A percentile compares a stretch with the other conserved stretches of the same genome.
phyloP scores from a whole-genome alignment of 2,329 filamentous ascomycete species.

The Annulohypoxylon truncatum region DNA sequence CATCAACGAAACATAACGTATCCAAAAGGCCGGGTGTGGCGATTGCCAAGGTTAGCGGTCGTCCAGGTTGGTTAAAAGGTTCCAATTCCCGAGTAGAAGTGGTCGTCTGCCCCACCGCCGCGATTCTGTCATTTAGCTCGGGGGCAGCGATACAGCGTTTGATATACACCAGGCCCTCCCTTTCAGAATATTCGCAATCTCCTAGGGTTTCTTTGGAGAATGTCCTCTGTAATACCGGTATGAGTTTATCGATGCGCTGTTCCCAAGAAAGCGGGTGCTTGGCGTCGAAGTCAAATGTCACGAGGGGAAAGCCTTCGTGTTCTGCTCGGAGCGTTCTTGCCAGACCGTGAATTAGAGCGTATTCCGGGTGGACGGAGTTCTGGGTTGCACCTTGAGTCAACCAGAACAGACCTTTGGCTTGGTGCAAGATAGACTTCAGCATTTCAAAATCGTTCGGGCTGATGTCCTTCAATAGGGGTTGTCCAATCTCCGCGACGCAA shows the following conservation, averaged over 20 bases:
- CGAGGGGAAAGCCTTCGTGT: slow-evolving; percentile 10
- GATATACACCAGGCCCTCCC: slow-evolving; percentile 6
- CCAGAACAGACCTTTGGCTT: slow-evolving; percentile 10
- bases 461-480: slow-evolving; percentile 8
- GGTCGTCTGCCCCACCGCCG: neutral
- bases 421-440: slow-evolving; percentile 6
- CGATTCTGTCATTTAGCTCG: slow-evolving; percentile 5
- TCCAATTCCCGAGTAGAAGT: slow-evolving; percentile 1
- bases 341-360: slow-evolving; percentile 8
- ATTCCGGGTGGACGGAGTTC: slow-evolving; percentile 2
- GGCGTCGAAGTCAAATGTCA: slow-evolving; percentile 10
- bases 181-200: slow-evolving; percentile 12
- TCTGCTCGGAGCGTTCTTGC: slow-evolving; percentile 18
- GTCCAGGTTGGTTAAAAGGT: slow-evolving; percentile 9
- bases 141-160: slow-evolving; percentile 2
- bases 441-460: slow-evolving; percentile 3
- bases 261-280: slow-evolving; percentile 6
- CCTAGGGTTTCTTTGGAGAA: neutral
- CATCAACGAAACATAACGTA: slow-evolving; percentile 4
- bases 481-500: slow-evolving; percentile 8
- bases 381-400: slow-evolving; percentile 9
- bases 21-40: slow-evolving; percentile 13
- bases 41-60: slow-evolving; percentile 2
- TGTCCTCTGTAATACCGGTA: slow-evolving; percentile 1
- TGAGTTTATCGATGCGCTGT: slow-evolving; percentile 8